Conservation (phyloP, 352 stramenopile species). For the Blastocystis sp. region DNA sequence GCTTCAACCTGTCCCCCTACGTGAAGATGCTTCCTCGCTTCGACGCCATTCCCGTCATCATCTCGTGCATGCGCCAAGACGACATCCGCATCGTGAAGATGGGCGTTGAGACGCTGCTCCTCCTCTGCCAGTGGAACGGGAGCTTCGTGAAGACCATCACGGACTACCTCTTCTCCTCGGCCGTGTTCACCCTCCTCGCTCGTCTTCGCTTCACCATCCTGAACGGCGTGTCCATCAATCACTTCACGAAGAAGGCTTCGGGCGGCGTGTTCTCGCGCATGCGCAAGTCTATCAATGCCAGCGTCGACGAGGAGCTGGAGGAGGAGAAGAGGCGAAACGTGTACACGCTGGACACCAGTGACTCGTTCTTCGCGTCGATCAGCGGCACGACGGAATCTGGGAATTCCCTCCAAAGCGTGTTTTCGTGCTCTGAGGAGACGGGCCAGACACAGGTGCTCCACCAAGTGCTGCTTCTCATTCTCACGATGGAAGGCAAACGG, state of each 20-base stretch:
- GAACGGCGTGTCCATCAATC: constrained; percentile 9
- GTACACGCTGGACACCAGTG: constrained; percentile 17
- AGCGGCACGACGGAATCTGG: not conserved
- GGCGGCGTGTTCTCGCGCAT: not conserved
- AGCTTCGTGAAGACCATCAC: constrained; percentile 64
- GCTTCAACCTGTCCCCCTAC: constrained; percentile 57
- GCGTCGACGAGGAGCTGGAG: constrained; percentile 26
- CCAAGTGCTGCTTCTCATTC: constrained; percentile 48
- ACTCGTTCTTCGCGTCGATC: constrained; percentile 9
- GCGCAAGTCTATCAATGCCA: not conserved
- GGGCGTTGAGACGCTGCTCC: constrained; percentile 17
- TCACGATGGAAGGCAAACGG: constrained; percentile 34
- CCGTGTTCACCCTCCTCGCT: constrained; percentile 23
- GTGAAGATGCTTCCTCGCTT: constrained; percentile 58
- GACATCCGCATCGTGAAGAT: constrained; percentile 55
- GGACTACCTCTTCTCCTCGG: constrained; percentile 55
- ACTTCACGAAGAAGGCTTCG: not conserved
- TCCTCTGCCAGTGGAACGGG: constrained; percentile 57
- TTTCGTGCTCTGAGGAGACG: constrained; percentile 34
- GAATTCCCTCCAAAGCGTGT: constrained; percentile 25
- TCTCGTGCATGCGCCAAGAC: constrained; percentile 61
- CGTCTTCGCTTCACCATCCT: constrained; percentile 55
- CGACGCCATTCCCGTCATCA: constrained; percentile 56
- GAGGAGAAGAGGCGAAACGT: constrained; percentile 3
- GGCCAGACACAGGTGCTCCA: constrained; percentile 7